Conservation (phyloP, 768 basidiomycete genomes). For the Hericium erinaceus region DNA sequence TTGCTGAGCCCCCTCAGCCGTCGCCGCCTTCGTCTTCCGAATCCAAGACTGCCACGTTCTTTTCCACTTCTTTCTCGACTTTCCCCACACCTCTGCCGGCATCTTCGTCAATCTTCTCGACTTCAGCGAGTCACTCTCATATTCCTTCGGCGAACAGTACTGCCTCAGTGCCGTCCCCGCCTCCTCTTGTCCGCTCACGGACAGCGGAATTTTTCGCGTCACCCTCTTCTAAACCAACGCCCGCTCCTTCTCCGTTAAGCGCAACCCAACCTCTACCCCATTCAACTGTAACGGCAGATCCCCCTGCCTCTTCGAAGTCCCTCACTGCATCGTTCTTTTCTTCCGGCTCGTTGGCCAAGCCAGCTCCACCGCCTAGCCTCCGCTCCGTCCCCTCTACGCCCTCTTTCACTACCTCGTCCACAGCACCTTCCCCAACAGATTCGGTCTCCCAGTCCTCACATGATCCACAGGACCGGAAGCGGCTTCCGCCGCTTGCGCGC, state of each 20-base stretch:
- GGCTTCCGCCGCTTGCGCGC: conserved; percentile 6
- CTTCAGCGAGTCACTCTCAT: too few relatives aligned
- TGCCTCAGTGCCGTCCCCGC: not conserved
- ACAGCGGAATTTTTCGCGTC: conserved; percentile 11
- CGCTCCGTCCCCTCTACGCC: conserved; percentile 12
- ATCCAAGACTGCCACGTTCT: conserved; percentile 13
- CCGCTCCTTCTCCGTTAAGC: not conserved
- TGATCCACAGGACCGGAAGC: not conserved
- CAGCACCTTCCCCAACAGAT: conserved; percentile 1
- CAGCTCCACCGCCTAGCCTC: conserved; percentile 11
- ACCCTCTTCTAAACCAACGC: conserved; percentile 9
- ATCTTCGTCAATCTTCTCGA: too few relatives aligned
- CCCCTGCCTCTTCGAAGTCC: conserved; percentile 7
- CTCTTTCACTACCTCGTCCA: conserved; percentile 8
- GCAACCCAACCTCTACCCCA: not conserved
- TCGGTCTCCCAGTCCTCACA: not conserved
- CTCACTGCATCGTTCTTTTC: conserved; percentile 3
- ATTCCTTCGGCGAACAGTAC: too few relatives aligned
- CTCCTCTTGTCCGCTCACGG: conserved; percentile 5
- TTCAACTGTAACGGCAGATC: not conserved
- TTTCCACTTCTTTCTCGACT: conserved; percentile 7
- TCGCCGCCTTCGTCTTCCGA: not conserved
- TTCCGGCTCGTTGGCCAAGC: not conserved
- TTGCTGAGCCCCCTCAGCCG: conserved; percentile 1
- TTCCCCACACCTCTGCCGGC: conserved; percentile 1